Evolutionary conservation across 139 green algal genomes (phyloP), one percentile per base, ranked within the genome.

Genomic region (Volvox africanus): DNA sequence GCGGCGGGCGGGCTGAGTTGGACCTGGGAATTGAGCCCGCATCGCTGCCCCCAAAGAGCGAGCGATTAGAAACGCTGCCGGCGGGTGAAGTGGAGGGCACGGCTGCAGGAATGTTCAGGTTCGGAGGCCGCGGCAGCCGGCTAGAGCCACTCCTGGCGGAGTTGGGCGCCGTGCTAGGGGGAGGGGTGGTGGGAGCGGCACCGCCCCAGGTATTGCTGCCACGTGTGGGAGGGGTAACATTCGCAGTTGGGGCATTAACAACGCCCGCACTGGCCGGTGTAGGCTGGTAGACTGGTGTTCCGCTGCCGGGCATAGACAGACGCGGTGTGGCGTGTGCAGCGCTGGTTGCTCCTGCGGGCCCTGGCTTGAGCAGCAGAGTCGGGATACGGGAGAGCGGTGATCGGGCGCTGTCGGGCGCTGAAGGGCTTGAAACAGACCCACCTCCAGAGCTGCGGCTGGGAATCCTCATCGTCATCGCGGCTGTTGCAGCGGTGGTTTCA

Each of bases 371-470:
- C 75, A 61, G 75, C n/a, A 81, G 75, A 28, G 75, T 81, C 32
- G 75, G 75, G 32, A 81, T 81, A 30, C 32, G 50, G 32, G 75
- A 81, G 33, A n/a, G 75, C 13, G 71, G 71, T 21, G 71, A 30
- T 1, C 71, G 14, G 71, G 71, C 71, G 71, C 26, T 30, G 71
- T 16, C 71, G 17, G 71, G 26, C 65, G 65, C 65, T 73, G 65
- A 24, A 1, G 32, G 33, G 75, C 32, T 81, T 33, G 32, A 24
- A 24, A 24, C 17, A 33, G 75, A 19, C 3, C 30, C 75, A 35
- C 75, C 75, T 20, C 75, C 75, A 55, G 75, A n/a, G 28, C 75
- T 81, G n/a, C 44, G 32, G 75, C 75, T 81, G 75, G 75, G 71
- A 79, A 79, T 55, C 16, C 32, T 30, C 75, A 30, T 55, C 13